Percentiles rank a stretch among this genome's conserved stretches.
phyloP scores from a whole-genome alignment of 2,329 filamentous ascomycete species.

The Colletotrichum sp. region DNA sequence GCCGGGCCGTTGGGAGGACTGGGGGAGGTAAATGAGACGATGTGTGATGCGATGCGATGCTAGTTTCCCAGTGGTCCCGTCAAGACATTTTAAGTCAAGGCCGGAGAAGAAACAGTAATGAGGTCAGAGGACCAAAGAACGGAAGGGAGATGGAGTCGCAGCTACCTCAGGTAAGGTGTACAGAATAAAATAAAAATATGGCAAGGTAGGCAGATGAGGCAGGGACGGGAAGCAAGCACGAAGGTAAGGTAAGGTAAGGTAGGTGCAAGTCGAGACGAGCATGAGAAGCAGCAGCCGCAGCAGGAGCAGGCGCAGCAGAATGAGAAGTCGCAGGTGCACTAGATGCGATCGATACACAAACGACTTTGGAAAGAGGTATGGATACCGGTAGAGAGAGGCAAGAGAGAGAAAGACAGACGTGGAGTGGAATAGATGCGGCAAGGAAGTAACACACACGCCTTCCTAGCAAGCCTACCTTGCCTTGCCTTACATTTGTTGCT shows the following conservation, averaged over 20 bases:
- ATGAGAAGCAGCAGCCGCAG: background rate
- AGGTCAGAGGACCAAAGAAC: conserved; percentile 7
- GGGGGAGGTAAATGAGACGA: background rate
- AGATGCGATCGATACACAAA: background rate
- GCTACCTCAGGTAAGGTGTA: conserved; percentile 7
- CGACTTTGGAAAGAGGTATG: background rate
- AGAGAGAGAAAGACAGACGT: background rate
- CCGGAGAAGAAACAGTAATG: conserved; percentile 9
- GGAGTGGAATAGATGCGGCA: background rate
- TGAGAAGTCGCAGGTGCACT: background rate
- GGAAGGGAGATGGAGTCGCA: conserved; percentile 17
- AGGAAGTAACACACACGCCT: background rate
- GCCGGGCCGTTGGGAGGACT: conserved; percentile 10
- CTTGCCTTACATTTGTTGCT: background rate
- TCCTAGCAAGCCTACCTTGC: background rate
- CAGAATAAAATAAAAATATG: background rate
- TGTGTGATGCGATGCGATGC: background rate
- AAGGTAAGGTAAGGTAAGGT: background rate
- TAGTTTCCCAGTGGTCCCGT: background rate
- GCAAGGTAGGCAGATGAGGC: background rate
- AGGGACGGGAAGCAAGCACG: background rate
- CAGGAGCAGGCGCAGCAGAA: background rate
- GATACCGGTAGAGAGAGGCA: background rate
- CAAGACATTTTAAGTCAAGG: conserved; percentile 19
- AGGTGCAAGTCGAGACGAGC: background rate